Conservation (phyloP, 129 eudicot genomes). For the Solidago caesia region DNA sequence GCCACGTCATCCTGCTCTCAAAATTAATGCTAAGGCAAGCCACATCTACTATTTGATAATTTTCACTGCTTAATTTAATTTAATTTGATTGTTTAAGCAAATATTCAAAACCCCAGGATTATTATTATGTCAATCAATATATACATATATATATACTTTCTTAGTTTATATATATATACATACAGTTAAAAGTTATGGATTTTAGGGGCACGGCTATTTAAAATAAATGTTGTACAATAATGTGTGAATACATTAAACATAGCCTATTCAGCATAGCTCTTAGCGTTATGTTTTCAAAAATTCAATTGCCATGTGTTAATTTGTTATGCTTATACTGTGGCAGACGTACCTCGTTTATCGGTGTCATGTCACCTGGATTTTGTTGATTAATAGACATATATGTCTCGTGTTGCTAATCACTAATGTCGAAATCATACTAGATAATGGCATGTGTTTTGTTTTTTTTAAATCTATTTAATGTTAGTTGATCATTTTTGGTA, state of each 20-base stretch:
- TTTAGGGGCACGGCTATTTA: too few relatives aligned
- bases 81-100: conserved; percentile 6
- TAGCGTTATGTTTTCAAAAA: too few relatives aligned
- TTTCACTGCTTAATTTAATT: conserved; percentile 7
- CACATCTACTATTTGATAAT: background rate
- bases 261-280: background rate
- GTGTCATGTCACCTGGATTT: background rate
- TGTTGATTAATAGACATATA: background rate
- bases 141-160: too few relatives aligned
- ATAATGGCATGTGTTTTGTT: conserved; percentile 7
- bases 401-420: conserved; percentile 1
- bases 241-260: background rate
- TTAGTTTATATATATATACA: too few relatives aligned
- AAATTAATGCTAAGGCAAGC: conserved; percentile 71
- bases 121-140: background rate
- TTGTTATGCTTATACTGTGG: background rate
- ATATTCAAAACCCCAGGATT: conserved; percentile 14
- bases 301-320: background rate
- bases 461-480: background rate
- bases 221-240: too few relatives aligned
- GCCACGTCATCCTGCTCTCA: conserved; percentile 70
- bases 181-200: too few relatives aligned
- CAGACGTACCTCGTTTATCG: background rate
- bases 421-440: background rate
- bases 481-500: conserved; percentile 24